Conservation (phyloP, 2,329 filamentous ascomycete species). For the Colletotrichum sp. region DNA sequence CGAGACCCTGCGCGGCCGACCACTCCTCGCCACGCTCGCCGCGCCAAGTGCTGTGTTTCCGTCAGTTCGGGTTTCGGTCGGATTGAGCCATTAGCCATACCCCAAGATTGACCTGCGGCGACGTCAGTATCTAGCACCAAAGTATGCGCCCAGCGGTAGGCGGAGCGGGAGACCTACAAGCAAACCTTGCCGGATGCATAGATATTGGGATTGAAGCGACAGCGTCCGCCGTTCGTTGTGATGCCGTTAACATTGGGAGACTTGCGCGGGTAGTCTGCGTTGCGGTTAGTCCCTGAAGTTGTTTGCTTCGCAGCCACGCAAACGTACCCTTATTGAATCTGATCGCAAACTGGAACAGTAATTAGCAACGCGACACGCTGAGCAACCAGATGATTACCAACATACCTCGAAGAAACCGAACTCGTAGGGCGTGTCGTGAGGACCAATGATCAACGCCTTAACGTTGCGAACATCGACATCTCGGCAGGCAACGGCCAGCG, state of each 20-base stretch:
- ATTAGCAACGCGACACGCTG: conserved; percentile 28
- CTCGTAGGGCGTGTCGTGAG: conserved; percentile 93
- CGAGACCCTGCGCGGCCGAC: conserved; percentile 94
- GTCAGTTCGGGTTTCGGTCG: conserved; percentile 15
- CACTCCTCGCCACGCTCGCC: conserved; percentile 91
- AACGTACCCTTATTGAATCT: conserved; percentile 74
- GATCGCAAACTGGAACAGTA: conserved; percentile 67
- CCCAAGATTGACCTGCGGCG: conserved; percentile 79
- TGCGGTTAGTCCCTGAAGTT: not conserved
- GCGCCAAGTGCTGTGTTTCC: conserved; percentile 79
- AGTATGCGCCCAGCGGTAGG: not conserved
- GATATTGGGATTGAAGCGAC: conserved; percentile 96
- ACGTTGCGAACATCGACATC: conserved; percentile 91
- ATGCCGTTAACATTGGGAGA: conserved; percentile 67
- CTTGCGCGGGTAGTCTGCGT: conserved; percentile 80
- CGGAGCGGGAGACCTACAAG: conserved; percentile 62
- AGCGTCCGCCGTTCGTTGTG: conserved; percentile 88
- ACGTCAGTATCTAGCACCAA: not conserved
- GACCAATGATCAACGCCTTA: conserved; percentile 86
- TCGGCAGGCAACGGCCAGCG: conserved; percentile 84
- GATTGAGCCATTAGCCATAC: conserved; percentile 49
- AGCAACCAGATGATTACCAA: not conserved
- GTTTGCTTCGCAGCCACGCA: not conserved
- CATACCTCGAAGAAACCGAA: conserved; percentile 95
- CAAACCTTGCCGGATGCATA: conserved; percentile 93